phyloP scores from a whole-genome alignment of 768 basidiomycete species.

The Calvatia gigantea region DNA sequence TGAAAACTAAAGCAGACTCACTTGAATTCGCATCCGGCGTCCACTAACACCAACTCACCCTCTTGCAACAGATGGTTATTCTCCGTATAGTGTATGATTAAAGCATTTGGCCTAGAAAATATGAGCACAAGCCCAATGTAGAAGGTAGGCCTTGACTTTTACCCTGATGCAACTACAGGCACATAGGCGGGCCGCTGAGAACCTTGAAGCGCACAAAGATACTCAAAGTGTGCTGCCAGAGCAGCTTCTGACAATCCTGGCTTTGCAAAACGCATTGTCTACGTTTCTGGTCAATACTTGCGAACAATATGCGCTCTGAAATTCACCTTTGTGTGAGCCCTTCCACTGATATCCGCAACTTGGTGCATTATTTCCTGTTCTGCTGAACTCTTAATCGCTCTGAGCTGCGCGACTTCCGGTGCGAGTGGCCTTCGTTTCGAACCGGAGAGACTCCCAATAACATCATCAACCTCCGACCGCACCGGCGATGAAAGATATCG shows the following conservation, averaged over 20 bases:
- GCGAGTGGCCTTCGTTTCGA: slow-evolving; percentile 50
- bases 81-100: slow-evolving; percentile 92
- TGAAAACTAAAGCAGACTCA: slow-evolving; percentile 22
- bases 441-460: slow-evolving; percentile 51
- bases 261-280: slow-evolving; percentile 82
- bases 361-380: slow-evolving; percentile 79
- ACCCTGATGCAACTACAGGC: slow-evolving; percentile 96
- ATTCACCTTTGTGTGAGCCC: slow-evolving; percentile 78
- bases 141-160: slow-evolving; percentile 18
- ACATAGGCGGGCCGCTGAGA: slow-evolving; percentile 93
- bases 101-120: slow-evolving; percentile 65
- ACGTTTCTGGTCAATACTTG: not conserved
- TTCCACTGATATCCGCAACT: slow-evolving; percentile 86
- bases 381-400: slow-evolving; percentile 73
- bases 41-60: slow-evolving; percentile 79
- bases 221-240: slow-evolving; percentile 82
- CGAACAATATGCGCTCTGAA: not conserved
- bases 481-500: slow-evolving; percentile 42
- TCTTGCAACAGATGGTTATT: slow-evolving; percentile 77
- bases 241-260: slow-evolving; percentile 39
- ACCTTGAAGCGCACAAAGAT: slow-evolving; percentile 74
- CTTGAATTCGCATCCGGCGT: slow-evolving; percentile 94
- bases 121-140: not conserved
- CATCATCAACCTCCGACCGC: slow-evolving; percentile 47
- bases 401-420: slow-evolving; percentile 64